Evolutionary conservation across 1,139 yeast genomes (phyloP).

Genomic region (Hyphopichia wangnamkhiaoensis): DNA sequence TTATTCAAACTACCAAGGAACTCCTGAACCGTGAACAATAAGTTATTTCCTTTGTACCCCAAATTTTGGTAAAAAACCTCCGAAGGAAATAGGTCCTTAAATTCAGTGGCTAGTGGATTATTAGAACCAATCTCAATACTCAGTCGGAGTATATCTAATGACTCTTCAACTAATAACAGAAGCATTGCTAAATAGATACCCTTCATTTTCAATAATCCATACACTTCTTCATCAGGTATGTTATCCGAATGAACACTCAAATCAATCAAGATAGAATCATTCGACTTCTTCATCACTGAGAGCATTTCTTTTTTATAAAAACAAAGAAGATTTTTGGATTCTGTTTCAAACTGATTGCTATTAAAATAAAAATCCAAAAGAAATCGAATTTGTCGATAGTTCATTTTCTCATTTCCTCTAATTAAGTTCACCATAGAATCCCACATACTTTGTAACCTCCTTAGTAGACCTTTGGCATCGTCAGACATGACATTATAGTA

Average conservation of each 20-base stretch:
- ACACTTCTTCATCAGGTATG: slow-evolving; percentile 15
- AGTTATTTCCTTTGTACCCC: slow-evolving; percentile 17
- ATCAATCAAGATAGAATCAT: neutral
- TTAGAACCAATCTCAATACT: slow-evolving; percentile 13
- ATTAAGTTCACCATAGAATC: slow-evolving; percentile 19
- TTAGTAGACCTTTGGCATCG: slow-evolving; percentile 7
- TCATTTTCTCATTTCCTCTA: slow-evolving; percentile 24
- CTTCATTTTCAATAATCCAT: slow-evolving; percentile 17
- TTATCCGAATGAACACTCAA: neutral
- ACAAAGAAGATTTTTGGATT: slow-evolving; percentile 23
- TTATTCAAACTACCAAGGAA: neutral
- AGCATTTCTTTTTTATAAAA: slow-evolving; percentile 32
- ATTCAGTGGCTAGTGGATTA: slow-evolving; percentile 15
- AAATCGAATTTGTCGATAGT: slow-evolving; percentile 31
- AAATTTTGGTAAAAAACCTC: slow-evolving; percentile 21
- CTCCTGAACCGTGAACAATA: slow-evolving; percentile 19
- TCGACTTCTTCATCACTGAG: slow-evolving; percentile 15
- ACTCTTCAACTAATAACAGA: slow-evolving; percentile 34
- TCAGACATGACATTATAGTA: slow-evolving; percentile 1
- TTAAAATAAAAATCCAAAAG: slow-evolving; percentile 35
- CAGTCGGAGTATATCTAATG: slow-evolving; percentile 24
- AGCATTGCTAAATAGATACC: slow-evolving; percentile 35
- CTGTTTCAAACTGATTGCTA: slow-evolving; percentile 14
- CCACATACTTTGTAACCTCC: slow-evolving; percentile 30
- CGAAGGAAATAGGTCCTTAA: slow-evolving; percentile 26